phyloP scores from a whole-genome alignment of 495 filamentous ascomycete genomes.

The Parachaetomium inaequale region DNA sequence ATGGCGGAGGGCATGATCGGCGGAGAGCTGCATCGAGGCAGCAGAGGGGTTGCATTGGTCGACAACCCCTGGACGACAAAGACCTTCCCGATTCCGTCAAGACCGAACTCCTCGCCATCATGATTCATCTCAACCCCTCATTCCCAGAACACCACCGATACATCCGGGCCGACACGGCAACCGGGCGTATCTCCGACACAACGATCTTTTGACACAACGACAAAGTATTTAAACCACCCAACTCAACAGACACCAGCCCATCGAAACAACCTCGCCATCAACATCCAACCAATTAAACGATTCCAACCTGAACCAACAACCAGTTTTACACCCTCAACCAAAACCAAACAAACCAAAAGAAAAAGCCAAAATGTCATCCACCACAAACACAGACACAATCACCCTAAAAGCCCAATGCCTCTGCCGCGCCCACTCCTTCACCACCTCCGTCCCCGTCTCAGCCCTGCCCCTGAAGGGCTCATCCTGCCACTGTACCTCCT shows the following conservation, averaged over 20 bases:
- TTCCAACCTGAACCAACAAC: not conserved
- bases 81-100: not conserved
- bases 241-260: not conserved
- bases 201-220: not conserved
- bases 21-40: not conserved
- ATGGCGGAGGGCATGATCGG: not conserved
- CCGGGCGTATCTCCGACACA: not conserved
- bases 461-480: conserved; percentile 27
- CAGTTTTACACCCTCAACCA: no score
- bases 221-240: not conserved
- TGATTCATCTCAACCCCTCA: not conserved
- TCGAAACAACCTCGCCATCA: not conserved
- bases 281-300: not conserved
- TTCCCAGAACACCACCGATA: not conserved
- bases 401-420: conserved; percentile 31
- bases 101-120: not conserved
- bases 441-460: conserved; percentile 18
- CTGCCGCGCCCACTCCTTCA: conserved; percentile 34
- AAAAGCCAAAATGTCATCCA: conserved; percentile 14
- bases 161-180: not conserved
- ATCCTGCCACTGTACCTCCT: conserved; percentile 45
- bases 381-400: conserved; percentile 15
- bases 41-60: not conserved
- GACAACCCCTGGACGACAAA: not conserved
- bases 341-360: not conserved